Base-by-base conservation (phyloP, 1,139 yeast species). In the Pichia sp. region DNA sequence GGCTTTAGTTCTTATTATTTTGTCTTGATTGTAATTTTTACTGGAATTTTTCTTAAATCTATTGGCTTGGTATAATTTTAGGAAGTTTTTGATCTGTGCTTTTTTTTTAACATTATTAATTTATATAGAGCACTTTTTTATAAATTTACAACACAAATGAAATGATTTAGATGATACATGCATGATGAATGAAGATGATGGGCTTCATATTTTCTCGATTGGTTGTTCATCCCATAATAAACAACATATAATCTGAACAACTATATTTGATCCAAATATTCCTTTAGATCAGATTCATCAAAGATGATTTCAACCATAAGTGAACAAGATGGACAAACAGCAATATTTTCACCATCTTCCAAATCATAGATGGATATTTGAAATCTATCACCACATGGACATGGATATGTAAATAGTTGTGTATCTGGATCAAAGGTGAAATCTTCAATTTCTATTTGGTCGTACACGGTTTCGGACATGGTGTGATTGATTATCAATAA, bases 321-420 rank as follows among this genome's bases (percentile, higher is more conserved):
- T 39, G 96, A 88, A 70, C 99, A 93, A 53, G 95, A 84, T 27
- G 99, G 99, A 70, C 99, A 93, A 25, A 91, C 95, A 0, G 99
- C 99, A 47, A 90, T 83, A 57, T 89, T 93, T 61, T 87, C 95
- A 7, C 97, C 99, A 61, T 90, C 97, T 57, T 76, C 74, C 68
- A 95, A 74, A 65, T 95, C 99, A 62, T 86, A 95, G 50, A 93
- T 75, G 36, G 81, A 75, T 44, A 93, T 87, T 66, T 95, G 96
- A 70, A 93, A 93, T 63, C 83, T 76, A 69, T 95, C 99, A 31
- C 99, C 99, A 70, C 99, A 93, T 0, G 99, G 99, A 73, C 99
- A 93, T 6, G 99, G 99, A 63, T 91, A 93, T 55, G 89, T 87
- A 70, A 91, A 89, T 44, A 89, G 71, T 68, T 85, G 90, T 14